A percentile compares a stretch with the other conserved stretches of the same genome.
Conservation (phyloP, 2,329 filamentous ascomycete genomes). For the Pestalotiopsis sp. region DNA sequence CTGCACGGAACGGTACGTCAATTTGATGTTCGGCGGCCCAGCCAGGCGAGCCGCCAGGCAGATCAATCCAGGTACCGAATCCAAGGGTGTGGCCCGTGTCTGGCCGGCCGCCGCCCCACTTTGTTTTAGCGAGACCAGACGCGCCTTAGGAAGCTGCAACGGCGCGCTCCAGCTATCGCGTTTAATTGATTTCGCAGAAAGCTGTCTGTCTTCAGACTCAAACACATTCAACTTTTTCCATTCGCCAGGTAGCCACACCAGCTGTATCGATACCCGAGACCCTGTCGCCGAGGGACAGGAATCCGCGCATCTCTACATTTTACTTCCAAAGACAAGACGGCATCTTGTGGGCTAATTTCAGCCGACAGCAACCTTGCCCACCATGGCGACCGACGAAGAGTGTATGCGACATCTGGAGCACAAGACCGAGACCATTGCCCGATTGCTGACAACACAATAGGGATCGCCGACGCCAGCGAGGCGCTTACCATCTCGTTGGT, state of each 20-base stretch:
- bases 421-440: neutral
- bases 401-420: conserved; percentile 12
- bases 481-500: conserved; percentile 65
- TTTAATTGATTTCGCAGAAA: neutral
- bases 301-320: neutral
- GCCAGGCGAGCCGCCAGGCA: neutral
- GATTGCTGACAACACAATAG: conserved; percentile 4
- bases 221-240: neutral
- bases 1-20: too few species aligned
- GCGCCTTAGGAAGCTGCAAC: neutral
- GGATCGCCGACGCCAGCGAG: conserved; percentile 41
- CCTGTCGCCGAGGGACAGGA: neutral
- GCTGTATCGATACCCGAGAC: neutral
- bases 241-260: neutral
- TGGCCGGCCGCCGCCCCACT: neutral
- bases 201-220: neutral
- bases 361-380: conserved; percentile 12
- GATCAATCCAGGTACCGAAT: neutral
- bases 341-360: neutral
- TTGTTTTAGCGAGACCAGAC: neutral
- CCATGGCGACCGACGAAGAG: conserved; percentile 15
- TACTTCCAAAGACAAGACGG: neutral
- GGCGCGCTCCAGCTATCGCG: neutral
- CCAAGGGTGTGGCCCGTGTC: neutral
- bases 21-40: too few species aligned